Base-by-base conservation (phyloP, 805 yeast genomes). In the Cyberlindnera mrakii region DNA sequence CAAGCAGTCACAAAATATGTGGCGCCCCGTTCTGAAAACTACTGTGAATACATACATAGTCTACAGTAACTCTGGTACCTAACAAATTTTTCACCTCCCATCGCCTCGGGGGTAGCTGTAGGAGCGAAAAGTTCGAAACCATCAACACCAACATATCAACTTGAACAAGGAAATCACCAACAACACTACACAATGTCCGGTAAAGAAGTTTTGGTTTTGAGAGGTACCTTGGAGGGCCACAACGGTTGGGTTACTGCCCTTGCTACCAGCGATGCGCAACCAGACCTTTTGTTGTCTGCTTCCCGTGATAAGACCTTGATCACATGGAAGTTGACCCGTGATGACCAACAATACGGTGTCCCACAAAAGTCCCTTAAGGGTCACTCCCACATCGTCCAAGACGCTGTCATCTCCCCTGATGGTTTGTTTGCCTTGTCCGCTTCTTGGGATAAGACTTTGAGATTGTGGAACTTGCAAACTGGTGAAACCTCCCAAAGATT, bases 201-300 rank as follows among this genome's bases (percentile, higher is more conserved):
- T 66, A 83, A 79, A 74, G 97, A 90, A 86, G 95, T 90, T 82
- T 82, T 91, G 79, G 96, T 91, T 74, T 86, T 93, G 74, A 90
- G 98, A 84, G 99, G 98, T 73, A 87, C 98, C 82, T 85, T 93
- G 72, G 97, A 91, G 79, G 96, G 88, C 67, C 88, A 82, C 82
- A 80, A 78, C 75, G 88, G 88, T 67, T 91, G 98, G 98, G 99
- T 93, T 68, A 93, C 99, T 59, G 81, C 96, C 71, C 80, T 93
- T 66, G 96, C 98, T 75, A 93, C 98, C 77, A 83, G 96, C 70
- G 85, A 89, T 67, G 89, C 90, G 70, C 87, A 89, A 82, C 99
- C 99, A 75, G 96, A 93, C 75, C 77, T 93, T 68, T 82, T 93
- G 67, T 80, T 93, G 72, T 93, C 99, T 68, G 96, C 91, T 71